Evolutionary conservation across 1,284 basidiomycete genomes (phyloP), one percentile per base, ranked within the genome.

Genomic region (Malassezia vespertilionis): DNA sequence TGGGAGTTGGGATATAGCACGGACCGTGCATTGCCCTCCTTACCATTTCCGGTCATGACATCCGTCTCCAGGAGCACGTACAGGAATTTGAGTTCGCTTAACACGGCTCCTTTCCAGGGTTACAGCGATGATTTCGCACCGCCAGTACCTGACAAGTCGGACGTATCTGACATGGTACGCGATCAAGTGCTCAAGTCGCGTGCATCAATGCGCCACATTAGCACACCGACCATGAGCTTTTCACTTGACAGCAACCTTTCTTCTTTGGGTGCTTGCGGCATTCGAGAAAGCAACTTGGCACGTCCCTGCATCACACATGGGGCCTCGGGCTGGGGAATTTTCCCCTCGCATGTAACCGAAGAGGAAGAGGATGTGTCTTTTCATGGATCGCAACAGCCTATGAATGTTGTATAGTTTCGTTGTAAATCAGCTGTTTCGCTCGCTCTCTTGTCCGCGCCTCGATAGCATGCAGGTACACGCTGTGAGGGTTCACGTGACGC

Each of bases 261-360:
- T 8, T 15, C 21, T 14, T 21, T 20, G 8, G 40, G 44, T 12
- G 30, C 33, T 14, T 8, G 17, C 7, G 15, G 31, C n/a, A 15
- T 48, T 15, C 46, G 46, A 4, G 33, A 49, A 18, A 38, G 31
- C 21, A 32, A 49, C 36, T 22, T 49, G 12, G 26, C 27, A 3
- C 20, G 26, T n/a, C 46, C 46, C 9, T 49, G 46, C 17, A 24
- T 50, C 2, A 50, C 47, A 26, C 41, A 40, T 20, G 47, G 33
- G 2, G 22, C 35, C 2, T 15, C 20, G 4, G 40, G 37, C 14
- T 50, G 47, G 47, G n/a, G 21, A n/a, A 44, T 50, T 21, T 42
- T 32, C 14, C 30, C 40, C 18, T 43, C 27, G 14, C 31, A 31
- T 24, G 37, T 37, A 14, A 9, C 10, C 10, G 33, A 47, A 7